Evolutionary conservation across 73 alveolate species (phyloP), one percentile per base, ranked within the genome.

Genomic region (Blepharisma stoltei): DNA sequence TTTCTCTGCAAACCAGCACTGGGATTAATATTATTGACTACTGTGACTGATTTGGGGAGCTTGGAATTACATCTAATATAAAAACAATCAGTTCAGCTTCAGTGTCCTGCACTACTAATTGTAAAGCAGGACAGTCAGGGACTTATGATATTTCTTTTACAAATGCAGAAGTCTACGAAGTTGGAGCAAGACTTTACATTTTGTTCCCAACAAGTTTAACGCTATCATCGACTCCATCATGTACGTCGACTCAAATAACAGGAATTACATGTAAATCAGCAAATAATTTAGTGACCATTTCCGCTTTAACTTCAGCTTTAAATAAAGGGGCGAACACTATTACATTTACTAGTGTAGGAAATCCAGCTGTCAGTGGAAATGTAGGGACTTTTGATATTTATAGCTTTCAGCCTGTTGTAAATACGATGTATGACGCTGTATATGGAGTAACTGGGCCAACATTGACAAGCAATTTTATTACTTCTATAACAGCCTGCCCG

Each of bases 301-400:
- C 37, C 2, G 14, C 23, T 14, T 18, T 25, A 60, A n/a, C 45
- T 18, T n/a, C 14, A 11, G 45, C 3, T 9, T 20, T 60, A 60
- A n/a, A n/a, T 20, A 20, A n/a, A 60, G 73, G 73, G 45, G 23
- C 73, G 2, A 25, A 25, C 46, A 9, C 37, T n/a, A 9, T 60
- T 14, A 25, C 37, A 1, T 60, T 60, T 60, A 25, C 37, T 8
- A 60, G 45, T 25, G 45, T 60, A 11, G 11, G n/a, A 60, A 60
- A 60, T 60, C 73, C 73, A 14, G 18, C 37, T 14, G 73, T 60
- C 11, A 60, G 73, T 60, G 73, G 73, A 25, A 20, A 0, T 25
- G 73, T 60, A 2, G 73, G 73, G 23, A 60, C 73, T 60, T 60
- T 60, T 25, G 14, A 38, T n/a, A 38, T 60, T 18, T 18, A 14